Evolutionary conservation across 441 rosid species (phyloP).

Genomic region (Gossypium davidsonii): DNA sequence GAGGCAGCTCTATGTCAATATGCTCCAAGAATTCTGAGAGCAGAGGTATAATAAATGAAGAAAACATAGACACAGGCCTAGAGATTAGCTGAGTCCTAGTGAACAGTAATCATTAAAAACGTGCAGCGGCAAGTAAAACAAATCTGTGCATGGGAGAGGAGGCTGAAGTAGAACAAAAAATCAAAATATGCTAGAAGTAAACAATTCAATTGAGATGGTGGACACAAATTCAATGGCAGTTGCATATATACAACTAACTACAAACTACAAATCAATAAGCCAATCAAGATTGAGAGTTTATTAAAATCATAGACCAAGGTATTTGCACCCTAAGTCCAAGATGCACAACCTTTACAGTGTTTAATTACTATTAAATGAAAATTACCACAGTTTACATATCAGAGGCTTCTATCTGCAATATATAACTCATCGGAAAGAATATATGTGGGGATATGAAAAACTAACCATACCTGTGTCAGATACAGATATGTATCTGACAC

Average conservation of each 20-base stretch:
- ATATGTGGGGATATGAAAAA: too few relatives aligned
- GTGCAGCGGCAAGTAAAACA: background rate
- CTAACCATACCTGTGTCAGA: too few relatives aligned
- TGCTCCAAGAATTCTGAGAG: slow-evolving; percentile 13
- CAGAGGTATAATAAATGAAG: background rate
- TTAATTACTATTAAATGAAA: background rate
- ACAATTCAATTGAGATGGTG: background rate
- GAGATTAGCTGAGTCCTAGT: background rate
- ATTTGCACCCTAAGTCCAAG: background rate
- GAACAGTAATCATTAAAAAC: background rate
- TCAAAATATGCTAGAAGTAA: background rate
- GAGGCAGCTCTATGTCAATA: slow-evolving; percentile 9
- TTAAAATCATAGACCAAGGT: slow-evolving; percentile 5
- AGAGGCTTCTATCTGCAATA: background rate
- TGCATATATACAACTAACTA: background rate
- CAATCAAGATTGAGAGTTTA: background rate
- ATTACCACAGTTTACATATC: background rate
- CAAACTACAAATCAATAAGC: background rate
- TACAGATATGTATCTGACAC: too few relatives aligned
- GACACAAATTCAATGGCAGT: background rate
- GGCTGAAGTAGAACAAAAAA: background rate
- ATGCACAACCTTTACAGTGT: background rate
- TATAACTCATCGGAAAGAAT: background rate
- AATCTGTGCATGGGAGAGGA: slow-evolving; percentile 1
- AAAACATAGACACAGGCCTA: background rate